Percentiles rank a stretch among this genome's conserved stretches.
Conservation (phyloP, 805 yeast species). For the Candida incommunis region DNA sequence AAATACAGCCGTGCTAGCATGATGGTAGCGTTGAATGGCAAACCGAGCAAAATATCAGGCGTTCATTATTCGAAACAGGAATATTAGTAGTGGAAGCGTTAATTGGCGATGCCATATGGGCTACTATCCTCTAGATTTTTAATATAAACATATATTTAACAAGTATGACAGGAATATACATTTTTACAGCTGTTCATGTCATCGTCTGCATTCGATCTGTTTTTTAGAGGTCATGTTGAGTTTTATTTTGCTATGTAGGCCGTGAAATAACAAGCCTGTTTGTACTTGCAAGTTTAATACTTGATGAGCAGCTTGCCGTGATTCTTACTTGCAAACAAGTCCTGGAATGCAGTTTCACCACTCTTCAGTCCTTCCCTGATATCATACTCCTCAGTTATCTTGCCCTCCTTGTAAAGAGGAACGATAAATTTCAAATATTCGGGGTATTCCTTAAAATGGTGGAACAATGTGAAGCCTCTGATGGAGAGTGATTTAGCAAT, state of each 20-base stretch:
- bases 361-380: constrained; percentile 10
- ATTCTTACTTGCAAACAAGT: constrained; percentile 10
- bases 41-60: no score
- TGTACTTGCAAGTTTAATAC: no score
- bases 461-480: constrained; percentile 39
- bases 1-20: background rate
- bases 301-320: constrained; percentile 11
- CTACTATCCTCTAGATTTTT: no score
- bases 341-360: constrained; percentile 7
- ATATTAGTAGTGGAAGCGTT: no score
- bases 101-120: no score
- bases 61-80: no score
- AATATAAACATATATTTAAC: no score
- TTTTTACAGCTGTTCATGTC: no score
- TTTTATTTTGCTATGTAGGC: background rate
- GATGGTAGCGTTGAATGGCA: no score
- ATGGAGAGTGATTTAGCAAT: constrained; percentile 37
- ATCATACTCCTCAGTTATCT: constrained; percentile 7
- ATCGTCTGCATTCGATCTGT: no score
- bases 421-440: constrained; percentile 4
- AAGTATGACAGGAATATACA: no score
- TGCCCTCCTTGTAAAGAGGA: constrained; percentile 5
- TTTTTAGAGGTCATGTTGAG: no score
- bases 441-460: constrained; percentile 24
- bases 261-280: background rate